Conservation (phyloP, 2,329 filamentous ascomycete species). For the Sodiomyces alkalinus region DNA sequence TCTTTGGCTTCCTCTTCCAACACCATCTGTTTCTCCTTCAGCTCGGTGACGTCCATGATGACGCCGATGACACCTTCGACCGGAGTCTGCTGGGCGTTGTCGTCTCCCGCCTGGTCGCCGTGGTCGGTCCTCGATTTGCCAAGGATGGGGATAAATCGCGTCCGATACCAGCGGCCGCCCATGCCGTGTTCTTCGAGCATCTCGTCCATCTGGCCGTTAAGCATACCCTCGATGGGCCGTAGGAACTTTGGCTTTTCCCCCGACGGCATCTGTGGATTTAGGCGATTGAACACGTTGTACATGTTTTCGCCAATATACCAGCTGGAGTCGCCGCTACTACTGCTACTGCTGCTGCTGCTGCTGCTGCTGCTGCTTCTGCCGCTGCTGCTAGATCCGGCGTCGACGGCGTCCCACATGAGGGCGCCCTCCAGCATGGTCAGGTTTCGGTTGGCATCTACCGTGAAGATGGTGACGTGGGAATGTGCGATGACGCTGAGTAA, state of each 20-base stretch:
- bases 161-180: conserved; percentile 53
- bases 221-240: conserved; percentile 45
- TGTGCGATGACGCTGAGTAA: conserved; percentile 60
- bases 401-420: conserved; percentile 33
- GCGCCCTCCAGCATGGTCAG: conserved; percentile 59
- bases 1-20: conserved; percentile 50
- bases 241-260: conserved; percentile 34
- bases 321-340: conserved; percentile 22
- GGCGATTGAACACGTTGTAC: conserved; percentile 44
- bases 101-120: too few relatives aligned
- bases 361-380: too few relatives aligned
- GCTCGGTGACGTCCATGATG: conserved; percentile 65
- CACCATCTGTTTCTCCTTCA: conserved; percentile 48
- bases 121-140: conserved; percentile 38
- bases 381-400: too few relatives aligned
- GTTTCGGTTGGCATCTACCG: conserved; percentile 44
- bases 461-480: conserved; percentile 62
- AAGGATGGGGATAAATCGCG: conserved; percentile 52
- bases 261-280: conserved; percentile 26
- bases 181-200: conserved; percentile 48
- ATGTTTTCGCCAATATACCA: conserved; percentile 46
- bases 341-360: too few relatives aligned
- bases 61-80: conserved; percentile 63
- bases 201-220: conserved; percentile 43
- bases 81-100: conserved; percentile 23